Base-by-base conservation (phyloP, 2,329 filamentous ascomycete genomes). In the Aspergillus hiratsukae region DNA sequence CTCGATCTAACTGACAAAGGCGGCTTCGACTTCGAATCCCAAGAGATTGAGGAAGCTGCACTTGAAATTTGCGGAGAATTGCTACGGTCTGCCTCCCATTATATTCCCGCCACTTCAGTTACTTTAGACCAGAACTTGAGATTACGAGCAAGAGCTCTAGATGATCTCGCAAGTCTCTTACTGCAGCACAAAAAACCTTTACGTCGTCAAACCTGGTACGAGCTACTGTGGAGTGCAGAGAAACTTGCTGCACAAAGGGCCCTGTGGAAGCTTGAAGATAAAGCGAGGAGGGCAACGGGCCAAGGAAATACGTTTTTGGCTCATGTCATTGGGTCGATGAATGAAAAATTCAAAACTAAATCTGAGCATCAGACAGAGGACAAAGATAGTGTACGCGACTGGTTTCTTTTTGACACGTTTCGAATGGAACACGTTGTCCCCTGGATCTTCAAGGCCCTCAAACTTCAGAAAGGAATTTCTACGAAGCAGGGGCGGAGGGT, bases 141-240 rank as follows among this genome's bases (percentile, higher is more conserved):
- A 54, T 82, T 86, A 54, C 85, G 93, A 52, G 84, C 87, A 17
- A 82, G 83, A 53, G 91, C 91, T 27, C 76, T 97, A 46, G 83
- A 87, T 60, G 87, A 89, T 55, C 81, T 99, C 52, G 89, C 90
- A 53, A 76, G 80, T 2, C 86, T 94, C 63, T 76, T 97, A 11
- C 81, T 83, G 60, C 81, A 81, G 5, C 85, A 87, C 31, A 76
- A 78, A 31, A 80, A 85, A 27, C 78, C 84, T 2, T 72, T 97
- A 5, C 84, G 88, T 61, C 83, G 85, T 43, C 77, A 76, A 25
- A 87, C 87, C 1, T 86, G 86, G 63, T 97, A 92, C 91, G 81
- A 83, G 60, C 75, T 99, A 31, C 78, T 99, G n/a, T 89, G 87
- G 80, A 87, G 93, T 66, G 93, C 93, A 0, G 94, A 99, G 72